Percentiles rank a stretch among this genome's conserved stretches.
Conservation (phyloP, 2,329 filamentous ascomycete species). For the Curvularia spicifera region DNA sequence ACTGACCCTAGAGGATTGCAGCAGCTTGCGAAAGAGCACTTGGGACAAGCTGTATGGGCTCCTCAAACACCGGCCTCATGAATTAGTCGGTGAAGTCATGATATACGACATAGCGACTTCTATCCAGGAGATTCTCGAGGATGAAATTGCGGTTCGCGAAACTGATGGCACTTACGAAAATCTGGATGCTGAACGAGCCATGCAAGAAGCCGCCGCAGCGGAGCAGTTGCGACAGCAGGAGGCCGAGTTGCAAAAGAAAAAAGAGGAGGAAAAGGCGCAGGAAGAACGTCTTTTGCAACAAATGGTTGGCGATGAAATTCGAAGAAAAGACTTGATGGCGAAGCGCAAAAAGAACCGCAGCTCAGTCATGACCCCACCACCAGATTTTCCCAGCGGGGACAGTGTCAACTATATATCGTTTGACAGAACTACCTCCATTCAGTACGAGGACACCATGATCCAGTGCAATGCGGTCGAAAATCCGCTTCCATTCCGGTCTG, state of each 20-base stretch:
- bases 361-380: conserved; percentile 40
- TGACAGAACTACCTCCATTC: conserved; percentile 69
- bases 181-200: conserved; percentile 85
- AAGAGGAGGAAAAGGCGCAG: conserved; percentile 62
- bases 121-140: conserved; percentile 76
- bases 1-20: conserved; percentile 69
- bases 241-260: conserved; percentile 50
- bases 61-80: conserved; percentile 71
- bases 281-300: conserved; percentile 73
- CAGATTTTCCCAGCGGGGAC: conserved; percentile 50
- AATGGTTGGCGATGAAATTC: conserved; percentile 75
- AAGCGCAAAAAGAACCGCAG: conserved; percentile 65
- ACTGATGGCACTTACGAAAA: conserved; percentile 80
- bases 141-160: conserved; percentile 79
- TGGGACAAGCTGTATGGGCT: conserved; percentile 73
- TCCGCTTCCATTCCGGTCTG: conserved; percentile 67
- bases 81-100: conserved; percentile 68
- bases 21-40: conserved; percentile 71
- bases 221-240: conserved; percentile 60
- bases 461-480: conserved; percentile 74
- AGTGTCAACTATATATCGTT: conserved; percentile 60
- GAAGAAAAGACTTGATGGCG: conserved; percentile 65
- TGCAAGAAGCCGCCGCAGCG: conserved; percentile 76
- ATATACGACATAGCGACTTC: conserved; percentile 66
- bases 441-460: conserved; percentile 66